Evolutionary conservation across 352 stramenopile genomes (phyloP), one percentile per base, ranked within the genome.

Genomic region (Phytophthora hybrid): DNA sequence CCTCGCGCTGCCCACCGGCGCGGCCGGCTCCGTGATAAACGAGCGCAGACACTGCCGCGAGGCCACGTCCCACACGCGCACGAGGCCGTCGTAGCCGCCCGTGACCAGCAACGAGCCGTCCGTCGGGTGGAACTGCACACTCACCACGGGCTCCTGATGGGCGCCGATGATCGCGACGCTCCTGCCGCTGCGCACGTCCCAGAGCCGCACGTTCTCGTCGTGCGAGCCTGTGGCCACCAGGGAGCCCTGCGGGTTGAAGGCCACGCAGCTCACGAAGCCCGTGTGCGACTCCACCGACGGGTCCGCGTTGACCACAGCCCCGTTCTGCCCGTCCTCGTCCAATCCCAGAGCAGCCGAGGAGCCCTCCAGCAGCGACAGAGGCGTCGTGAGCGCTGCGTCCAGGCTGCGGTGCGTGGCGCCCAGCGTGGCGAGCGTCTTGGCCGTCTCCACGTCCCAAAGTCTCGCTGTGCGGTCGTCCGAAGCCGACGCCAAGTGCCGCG

Each of bases 141-240:
- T 92, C 18, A 97, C 98, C 2, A 99, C 95, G 5, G 97, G 94
- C 77, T 99, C 97, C 32, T 96, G 97, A 76, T 99, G 97, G 1
- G 94, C 96, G 3, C 88, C 84, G 37, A 99, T 82, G n/a, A 87
- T 89, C 8, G 83, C 87, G 3, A 99, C 86, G 57, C 84, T 96
- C 31, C 93, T 90, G 9, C 93, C 96, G 23, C 84, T 97, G 31
- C 97, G 90, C 16, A 99, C 87, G 77, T 99, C 97, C 97, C 97
- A 99, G 18, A 99, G 76, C 61, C 98, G 96, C 47, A 99, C 92
- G 8, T 84, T 98, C 77, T 99, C 97, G 74, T 99, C 97, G 65
- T 97, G 98, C 8, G 89, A 98, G 18, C 89, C 90, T 54, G 87
- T 90, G 31, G 83, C 87, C 31, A 99, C 75, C 37, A 99, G 79